Base-by-base conservation (phyloP, 768 basidiomycete species). In the Tylopilus sp. region DNA sequence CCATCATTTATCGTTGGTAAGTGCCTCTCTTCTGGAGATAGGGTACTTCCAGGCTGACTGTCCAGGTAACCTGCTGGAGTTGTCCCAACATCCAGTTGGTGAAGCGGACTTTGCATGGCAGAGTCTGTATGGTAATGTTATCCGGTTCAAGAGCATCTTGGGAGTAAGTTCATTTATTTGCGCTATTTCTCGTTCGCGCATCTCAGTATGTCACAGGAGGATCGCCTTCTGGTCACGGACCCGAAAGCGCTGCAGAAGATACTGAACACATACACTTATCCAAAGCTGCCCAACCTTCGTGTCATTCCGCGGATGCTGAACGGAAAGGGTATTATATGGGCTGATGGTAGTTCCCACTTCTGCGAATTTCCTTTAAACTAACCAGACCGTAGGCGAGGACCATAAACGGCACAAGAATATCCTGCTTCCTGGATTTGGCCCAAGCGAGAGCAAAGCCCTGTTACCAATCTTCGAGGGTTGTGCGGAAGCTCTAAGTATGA, bases 161-260 rank as follows among this genome's bases (percentile, higher is more conserved):
- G 30, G 30, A 31, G 30, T 31, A 31, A 13, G 30, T 31, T n/a
- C n/a, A n/a, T n/a, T n/a, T n/a, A n/a, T n/a, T n/a, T n/a, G n/a
- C n/a, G n/a, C n/a, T n/a, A n/a, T n/a, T n/a, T n/a, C n/a, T n/a
- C n/a, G n/a, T n/a, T n/a, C n/a, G n/a, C n/a, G n/a, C 10, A 16
- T 30, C 9, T 48, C 38, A 41, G 30, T 7, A 10, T 43, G 30
- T 8, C 2, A 14, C 52, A 78, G 79, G 74, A 76, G 55, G 72
- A 79, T 52, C 69, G 70, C n/a, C 72, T 81, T 2, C 54, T 80
- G 40, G 52, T 80, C 1, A 63, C 76, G 11, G 78, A 79, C 57
- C 74, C 78, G 2, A 79, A 76, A 58, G 79, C 78, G 4, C 21
- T 69, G 10, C 68, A 59, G 19, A 63, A 57, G 40, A 61, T 81